Evolutionary conservation across 805 yeast species (phyloP).

Genomic region (Saccharomyces mikatae): DNA sequence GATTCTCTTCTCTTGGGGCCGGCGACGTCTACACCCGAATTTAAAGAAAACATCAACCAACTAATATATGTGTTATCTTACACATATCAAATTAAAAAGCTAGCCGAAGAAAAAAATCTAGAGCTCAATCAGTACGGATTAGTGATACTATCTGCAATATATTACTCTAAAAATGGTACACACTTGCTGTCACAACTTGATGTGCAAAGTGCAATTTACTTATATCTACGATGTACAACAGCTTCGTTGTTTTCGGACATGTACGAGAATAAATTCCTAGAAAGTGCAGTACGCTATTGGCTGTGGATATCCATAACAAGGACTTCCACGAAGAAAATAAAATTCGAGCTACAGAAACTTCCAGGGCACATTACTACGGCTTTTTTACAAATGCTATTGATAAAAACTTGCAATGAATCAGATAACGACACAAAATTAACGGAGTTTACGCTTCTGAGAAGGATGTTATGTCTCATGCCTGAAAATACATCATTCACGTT

Average conservation of each 20-base stretch:
- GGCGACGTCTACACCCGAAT: constrained; percentile 2
- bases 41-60: constrained; percentile 29
- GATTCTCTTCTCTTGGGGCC: constrained; percentile 5
- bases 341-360: constrained; percentile 10
- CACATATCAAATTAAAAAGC: constrained; percentile 26
- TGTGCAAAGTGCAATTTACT: constrained; percentile 29
- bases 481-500: constrained; percentile 53
- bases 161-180: constrained; percentile 14
- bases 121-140: constrained; percentile 31
- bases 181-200: constrained; percentile 9
- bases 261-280: constrained; percentile 17
- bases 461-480: constrained; percentile 48
- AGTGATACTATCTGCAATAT: constrained; percentile 20
- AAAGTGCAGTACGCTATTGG: constrained; percentile 31
- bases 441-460: constrained; percentile 53
- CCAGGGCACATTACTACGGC: constrained; percentile 30
- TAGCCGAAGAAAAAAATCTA: constrained; percentile 24
- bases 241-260: constrained; percentile 32
- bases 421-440: constrained; percentile 35
- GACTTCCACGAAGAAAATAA: constrained; percentile 14
- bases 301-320: constrained; percentile 29
- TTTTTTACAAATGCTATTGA: constrained; percentile 38
- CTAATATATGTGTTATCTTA: constrained; percentile 34
- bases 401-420: constrained; percentile 31
- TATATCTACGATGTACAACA: constrained; percentile 35